A percentile compares a stretch with the other conserved stretches of the same genome.
These are phyloP conservation scores for Penicillium pulvis DNA, from an alignment of 495 filamentous ascomycete species.

Conservation along the genomic window DNA sequence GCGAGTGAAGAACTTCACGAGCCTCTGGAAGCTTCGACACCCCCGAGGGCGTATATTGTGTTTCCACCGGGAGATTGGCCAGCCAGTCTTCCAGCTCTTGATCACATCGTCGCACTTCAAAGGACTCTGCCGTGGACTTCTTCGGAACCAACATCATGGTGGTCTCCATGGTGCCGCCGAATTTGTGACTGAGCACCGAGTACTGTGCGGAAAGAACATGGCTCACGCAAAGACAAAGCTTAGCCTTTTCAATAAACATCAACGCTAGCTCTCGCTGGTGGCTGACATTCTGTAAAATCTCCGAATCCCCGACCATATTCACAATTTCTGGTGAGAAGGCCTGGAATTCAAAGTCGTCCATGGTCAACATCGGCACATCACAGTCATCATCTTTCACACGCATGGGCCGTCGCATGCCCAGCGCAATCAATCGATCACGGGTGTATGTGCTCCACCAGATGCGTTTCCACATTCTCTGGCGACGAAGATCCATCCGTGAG, in stretches of 20 bases:
- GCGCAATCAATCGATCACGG: constrained; percentile 81
- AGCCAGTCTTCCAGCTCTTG: constrained; percentile 73
- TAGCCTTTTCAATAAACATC: constrained; percentile 90
- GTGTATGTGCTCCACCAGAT: constrained; percentile 97
- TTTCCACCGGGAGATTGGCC: constrained; percentile 65
- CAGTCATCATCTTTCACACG: constrained; percentile 88
- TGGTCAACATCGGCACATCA: constrained; percentile 82
- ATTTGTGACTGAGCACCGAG: constrained; percentile 80
- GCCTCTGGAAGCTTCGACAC: constrained; percentile 47
- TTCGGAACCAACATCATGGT: constrained; percentile 91
- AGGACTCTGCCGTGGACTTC: constrained; percentile 75
- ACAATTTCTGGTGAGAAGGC: constrained; percentile 63
- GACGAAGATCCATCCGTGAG: constrained; percentile 67
- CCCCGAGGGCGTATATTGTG: constrained; percentile 57
- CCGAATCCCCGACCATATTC: constrained; percentile 66
- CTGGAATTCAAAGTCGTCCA: constrained; percentile 81
- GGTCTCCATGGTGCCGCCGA: constrained; percentile 72
- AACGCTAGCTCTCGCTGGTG: constrained; percentile 74
- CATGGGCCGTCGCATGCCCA: constrained; percentile 88
- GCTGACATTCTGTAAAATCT: constrained; percentile 60
- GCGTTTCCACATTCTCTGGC: constrained; percentile 80
- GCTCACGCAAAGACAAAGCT: constrained; percentile 82
- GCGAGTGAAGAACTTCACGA: constrained; percentile 64
- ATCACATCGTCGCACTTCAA: constrained; percentile 73
- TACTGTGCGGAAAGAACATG: constrained; percentile 85